phyloP scores from a whole-genome alignment of 208 protist species.

The Tritrichomonas foetus region DNA sequence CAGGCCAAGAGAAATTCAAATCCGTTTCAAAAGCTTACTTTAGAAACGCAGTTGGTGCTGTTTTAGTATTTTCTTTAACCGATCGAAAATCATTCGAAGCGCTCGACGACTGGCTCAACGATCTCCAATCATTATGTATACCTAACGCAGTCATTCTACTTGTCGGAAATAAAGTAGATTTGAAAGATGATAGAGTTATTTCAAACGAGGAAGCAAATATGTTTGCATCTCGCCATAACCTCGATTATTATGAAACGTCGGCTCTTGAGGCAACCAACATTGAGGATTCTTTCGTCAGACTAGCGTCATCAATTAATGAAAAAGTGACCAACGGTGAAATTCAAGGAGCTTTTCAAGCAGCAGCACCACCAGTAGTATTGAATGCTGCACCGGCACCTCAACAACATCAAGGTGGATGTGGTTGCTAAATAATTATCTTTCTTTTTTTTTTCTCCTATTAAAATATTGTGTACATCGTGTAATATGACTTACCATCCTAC shows the following conservation, averaged over 20 bases:
- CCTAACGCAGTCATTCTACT: not conserved
- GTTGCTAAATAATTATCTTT: too few species aligned
- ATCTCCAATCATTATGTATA: not conserved
- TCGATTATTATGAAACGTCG: not conserved
- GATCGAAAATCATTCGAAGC: constrained; percentile 1
- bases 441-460: too few species aligned
- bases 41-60: not conserved
- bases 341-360: not conserved
- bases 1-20: not conserved
- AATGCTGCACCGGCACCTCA: too few species aligned
- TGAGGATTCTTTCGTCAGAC: not conserved
- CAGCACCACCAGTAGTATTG: not conserved
- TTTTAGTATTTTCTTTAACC: not conserved
- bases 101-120: not conserved
- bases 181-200: not conserved
- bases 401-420: too few species aligned
- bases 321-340: not conserved
- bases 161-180: constrained; percentile 36
- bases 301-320: not conserved
- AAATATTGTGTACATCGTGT: too few species aligned
- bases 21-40: not conserved
- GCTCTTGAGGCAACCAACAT: not conserved
- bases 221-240: not conserved
- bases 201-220: not conserved
- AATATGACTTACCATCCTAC: too few species aligned